A percentile compares a stretch with the other conserved stretches of the same genome.
Conservation (phyloP, 768 basidiomycete genomes). For the Lenzites betulinus region DNA sequence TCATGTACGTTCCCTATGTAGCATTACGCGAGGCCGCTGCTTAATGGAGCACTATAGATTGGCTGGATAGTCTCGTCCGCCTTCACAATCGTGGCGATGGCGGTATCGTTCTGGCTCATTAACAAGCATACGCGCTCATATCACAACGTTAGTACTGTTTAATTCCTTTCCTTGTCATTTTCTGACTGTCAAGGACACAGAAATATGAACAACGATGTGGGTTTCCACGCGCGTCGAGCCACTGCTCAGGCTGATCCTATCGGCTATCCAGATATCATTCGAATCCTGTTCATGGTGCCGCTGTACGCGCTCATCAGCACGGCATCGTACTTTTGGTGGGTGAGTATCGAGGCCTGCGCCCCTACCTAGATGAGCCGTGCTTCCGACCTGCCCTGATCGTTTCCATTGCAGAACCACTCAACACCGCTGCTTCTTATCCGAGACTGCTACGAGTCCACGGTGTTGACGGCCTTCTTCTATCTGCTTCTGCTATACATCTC, state of each 20-base stretch:
- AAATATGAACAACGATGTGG: slow-evolving; percentile 71
- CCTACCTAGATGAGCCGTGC: not conserved
- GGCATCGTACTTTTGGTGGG: slow-evolving; percentile 73
- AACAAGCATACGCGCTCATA: slow-evolving; percentile 73
- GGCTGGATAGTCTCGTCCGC: slow-evolving; percentile 70
- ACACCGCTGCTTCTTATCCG: slow-evolving; percentile 69
- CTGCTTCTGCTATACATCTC: slow-evolving; percentile 72
- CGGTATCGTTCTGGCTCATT: slow-evolving; percentile 73
- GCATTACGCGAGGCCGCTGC: not conserved
- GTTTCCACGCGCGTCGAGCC: slow-evolving; percentile 19
- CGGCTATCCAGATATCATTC: slow-evolving; percentile 57
- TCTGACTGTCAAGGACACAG: slow-evolving; percentile 34
- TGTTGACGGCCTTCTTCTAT: slow-evolving; percentile 79
- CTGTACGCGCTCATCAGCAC: slow-evolving; percentile 71
- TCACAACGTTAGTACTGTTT: slow-evolving; percentile 52
- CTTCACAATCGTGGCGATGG: slow-evolving; percentile 57
- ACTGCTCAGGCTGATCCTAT: not conserved
- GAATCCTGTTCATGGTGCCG: slow-evolving; percentile 77
- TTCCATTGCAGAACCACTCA: slow-evolving; percentile 53
- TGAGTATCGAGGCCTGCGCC: slow-evolving; percentile 31
- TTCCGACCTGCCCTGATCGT: not conserved
- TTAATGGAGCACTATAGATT: slow-evolving; percentile 39
- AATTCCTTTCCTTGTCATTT: not conserved
- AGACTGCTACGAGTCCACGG: slow-evolving; percentile 76
- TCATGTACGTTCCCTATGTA: slow-evolving; percentile 44